Percentiles rank a stretch among this genome's conserved stretches.
phyloP scores from a whole-genome alignment of 2,329 filamentous ascomycete species.

The Fusarium abutilonis region DNA sequence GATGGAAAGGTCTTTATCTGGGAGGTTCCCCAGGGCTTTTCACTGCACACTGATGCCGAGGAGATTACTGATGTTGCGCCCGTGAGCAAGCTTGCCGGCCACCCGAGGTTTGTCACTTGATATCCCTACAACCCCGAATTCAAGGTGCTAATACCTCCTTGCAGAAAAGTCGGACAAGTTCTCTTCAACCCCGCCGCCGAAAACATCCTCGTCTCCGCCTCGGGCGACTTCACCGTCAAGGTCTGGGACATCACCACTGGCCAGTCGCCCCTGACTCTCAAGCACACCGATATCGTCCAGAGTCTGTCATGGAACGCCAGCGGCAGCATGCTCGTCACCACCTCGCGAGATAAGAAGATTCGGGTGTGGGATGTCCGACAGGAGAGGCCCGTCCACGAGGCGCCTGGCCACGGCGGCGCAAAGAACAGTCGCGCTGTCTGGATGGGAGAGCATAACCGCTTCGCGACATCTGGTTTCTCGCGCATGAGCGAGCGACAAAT shows the following conservation, averaged over 20 bases:
- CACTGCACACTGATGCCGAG: slow-evolving; percentile 84
- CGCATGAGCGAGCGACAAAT: slow-evolving; percentile 98
- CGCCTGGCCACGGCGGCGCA: slow-evolving; percentile 85
- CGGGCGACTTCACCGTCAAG: slow-evolving; percentile 94
- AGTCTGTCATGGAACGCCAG: slow-evolving; percentile 95
- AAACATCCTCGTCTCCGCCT: slow-evolving; percentile 93
- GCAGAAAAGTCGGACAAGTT: slow-evolving; percentile 97
- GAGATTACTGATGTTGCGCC: slow-evolving; percentile 85
- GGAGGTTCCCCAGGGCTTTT: slow-evolving; percentile 90
- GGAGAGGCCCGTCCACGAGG: slow-evolving; percentile 86
- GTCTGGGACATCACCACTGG: slow-evolving; percentile 92
- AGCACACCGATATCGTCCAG: slow-evolving; percentile 91
- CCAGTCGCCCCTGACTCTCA: slow-evolving; percentile 77
- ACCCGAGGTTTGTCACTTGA: slow-evolving; percentile 73
- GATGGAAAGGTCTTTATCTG: slow-evolving; percentile 98
- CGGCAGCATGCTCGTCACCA: slow-evolving; percentile 87
- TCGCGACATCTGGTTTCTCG: slow-evolving; percentile 97
- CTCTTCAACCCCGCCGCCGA: slow-evolving; percentile 97
- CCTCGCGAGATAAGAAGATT: slow-evolving; percentile 97
- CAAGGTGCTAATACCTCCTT: slow-evolving; percentile 28
- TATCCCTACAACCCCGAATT: neutral
- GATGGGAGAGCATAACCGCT: slow-evolving; percentile 96
- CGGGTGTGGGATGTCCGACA: slow-evolving; percentile 97
- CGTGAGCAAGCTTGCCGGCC: slow-evolving; percentile 82
- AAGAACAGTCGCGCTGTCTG: slow-evolving; percentile 98